Evolutionary conservation across 192 early-diverging fungal species (phyloP).

Genomic region (Helicostylum pulchrum): DNA sequence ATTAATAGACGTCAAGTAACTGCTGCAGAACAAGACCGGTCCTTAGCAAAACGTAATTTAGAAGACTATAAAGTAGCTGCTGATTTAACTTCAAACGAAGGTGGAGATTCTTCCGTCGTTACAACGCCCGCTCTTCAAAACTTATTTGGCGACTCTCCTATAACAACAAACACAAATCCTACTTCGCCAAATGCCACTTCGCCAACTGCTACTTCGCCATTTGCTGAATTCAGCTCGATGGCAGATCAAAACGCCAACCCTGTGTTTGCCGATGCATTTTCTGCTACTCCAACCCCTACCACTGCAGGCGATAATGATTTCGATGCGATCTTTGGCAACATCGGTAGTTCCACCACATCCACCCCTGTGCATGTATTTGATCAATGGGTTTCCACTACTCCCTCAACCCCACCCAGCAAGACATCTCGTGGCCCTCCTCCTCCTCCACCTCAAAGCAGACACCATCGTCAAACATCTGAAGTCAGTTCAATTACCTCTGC

Average conservation of each 20-base stretch:
- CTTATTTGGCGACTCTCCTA: slow-evolving; percentile 16
- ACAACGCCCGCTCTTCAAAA: slow-evolving; percentile 10
- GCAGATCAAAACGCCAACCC: not conserved
- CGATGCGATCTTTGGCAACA: slow-evolving; percentile 11
- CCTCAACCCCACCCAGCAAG: not conserved
- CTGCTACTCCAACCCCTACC: not conserved
- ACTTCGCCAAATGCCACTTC: not conserved
- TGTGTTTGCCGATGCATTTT: slow-evolving; percentile 24
- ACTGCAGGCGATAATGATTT: not conserved
- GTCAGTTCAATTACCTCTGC: not conserved
- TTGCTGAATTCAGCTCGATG: not conserved
- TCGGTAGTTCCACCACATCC: not conserved
- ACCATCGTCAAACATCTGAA: slow-evolving; percentile 11
- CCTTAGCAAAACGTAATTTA: slow-evolving; percentile 53
- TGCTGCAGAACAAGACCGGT: slow-evolving; percentile 59
- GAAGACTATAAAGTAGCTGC: slow-evolving; percentile 36
- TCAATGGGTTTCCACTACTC: not conserved
- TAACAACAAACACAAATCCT: not conserved
- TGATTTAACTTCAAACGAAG: slow-evolving; percentile 7
- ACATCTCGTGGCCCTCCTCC: slow-evolving; percentile 11
- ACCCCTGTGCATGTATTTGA: not conserved
- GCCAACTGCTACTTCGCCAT: slow-evolving; percentile 1
- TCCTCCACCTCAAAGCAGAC: slow-evolving; percentile 15
- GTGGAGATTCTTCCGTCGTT: not conserved
- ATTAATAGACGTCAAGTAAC: slow-evolving; percentile 62